These are phyloP conservation scores for Sisymbrium altissimum DNA, from an alignment of 345 rosid genomes.

Conservation along the genomic window DNA sequence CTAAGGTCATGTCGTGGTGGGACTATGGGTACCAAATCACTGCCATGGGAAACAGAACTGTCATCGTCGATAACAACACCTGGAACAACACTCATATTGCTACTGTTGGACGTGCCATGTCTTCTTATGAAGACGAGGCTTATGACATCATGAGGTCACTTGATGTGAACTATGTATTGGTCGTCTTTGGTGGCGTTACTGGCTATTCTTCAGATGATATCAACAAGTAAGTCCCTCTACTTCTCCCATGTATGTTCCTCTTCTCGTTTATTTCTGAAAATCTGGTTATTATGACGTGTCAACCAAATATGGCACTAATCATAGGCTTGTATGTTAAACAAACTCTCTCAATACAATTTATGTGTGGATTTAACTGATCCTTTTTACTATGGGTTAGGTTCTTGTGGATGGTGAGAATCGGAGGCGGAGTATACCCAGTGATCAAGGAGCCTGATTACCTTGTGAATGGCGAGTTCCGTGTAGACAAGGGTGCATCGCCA, in stretches of 20 bases:
- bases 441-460: conserved; percentile 98
- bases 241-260: not conserved
- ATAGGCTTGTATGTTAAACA: not conserved
- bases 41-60: conserved; percentile 99
- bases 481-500: conserved; percentile 97
- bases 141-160: conserved; percentile 94
- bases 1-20: conserved; percentile 99
- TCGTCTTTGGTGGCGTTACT: conserved; percentile 97
- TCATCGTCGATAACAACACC: conserved; percentile 96
- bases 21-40: conserved; percentile 99
- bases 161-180: conserved; percentile 93
- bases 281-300: not conserved
- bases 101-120: conserved; percentile 99
- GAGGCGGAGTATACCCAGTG: conserved; percentile 98
- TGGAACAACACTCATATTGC: conserved; percentile 99
- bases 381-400: conserved; percentile 48
- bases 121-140: conserved; percentile 95
- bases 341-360: not conserved
- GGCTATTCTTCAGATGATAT: conserved; percentile 99
- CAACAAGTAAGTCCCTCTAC: conserved; percentile 66
- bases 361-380: conserved; percentile 13
- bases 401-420: conserved; percentile 99
- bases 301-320: not conserved
- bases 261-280: not conserved
- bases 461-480: conserved; percentile 96